A percentile compares a stretch with the other conserved stretches of the same genome.
phyloP scores from a whole-genome alignment of 169 alveolate genomes.

The Pseudocohnilembus persalinus region DNA sequence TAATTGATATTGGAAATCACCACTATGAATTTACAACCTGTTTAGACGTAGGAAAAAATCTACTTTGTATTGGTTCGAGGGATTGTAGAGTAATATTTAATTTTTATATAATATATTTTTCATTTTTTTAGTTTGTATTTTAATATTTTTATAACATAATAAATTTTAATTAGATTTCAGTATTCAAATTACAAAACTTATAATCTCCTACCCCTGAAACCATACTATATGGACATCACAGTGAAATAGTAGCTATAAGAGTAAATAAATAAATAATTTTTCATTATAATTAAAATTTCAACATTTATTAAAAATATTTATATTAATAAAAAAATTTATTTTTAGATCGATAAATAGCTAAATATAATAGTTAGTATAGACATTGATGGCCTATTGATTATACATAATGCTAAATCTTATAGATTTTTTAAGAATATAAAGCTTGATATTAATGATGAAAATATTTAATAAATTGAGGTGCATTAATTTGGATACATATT shows the following conservation, averaged over 20 bases:
- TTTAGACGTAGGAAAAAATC: conserved; percentile 3
- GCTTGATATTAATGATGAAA: not conserved
- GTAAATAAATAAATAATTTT: not conserved
- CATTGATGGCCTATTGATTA: not conserved
- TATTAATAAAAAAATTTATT: too few relatives aligned
- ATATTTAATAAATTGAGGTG: too few relatives aligned
- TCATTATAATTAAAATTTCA: too few relatives aligned
- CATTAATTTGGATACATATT: not conserved
- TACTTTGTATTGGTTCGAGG: conserved; percentile 11
- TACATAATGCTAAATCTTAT: not conserved
- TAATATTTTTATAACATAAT: too few relatives aligned
- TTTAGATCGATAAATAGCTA: not conserved
- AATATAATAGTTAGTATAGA: not conserved
- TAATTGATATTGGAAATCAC: not conserved
- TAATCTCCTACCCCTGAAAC: too few relatives aligned
- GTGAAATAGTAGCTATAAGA: not conserved
- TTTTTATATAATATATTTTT: too few relatives aligned
- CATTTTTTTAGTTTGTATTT: too few relatives aligned
- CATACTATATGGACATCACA: not conserved
- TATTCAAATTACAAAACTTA: too few relatives aligned
- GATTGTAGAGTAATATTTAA: conserved; percentile 16
- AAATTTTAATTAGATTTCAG: too few relatives aligned
- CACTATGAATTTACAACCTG: not conserved
- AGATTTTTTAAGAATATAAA: not conserved
- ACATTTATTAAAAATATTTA: too few relatives aligned